A percentile compares a stretch with the other conserved stretches of the same genome.
phyloP scores from a whole-genome alignment of 108 stramenopile genomes.

The Pseudonitzschia pungens region DNA sequence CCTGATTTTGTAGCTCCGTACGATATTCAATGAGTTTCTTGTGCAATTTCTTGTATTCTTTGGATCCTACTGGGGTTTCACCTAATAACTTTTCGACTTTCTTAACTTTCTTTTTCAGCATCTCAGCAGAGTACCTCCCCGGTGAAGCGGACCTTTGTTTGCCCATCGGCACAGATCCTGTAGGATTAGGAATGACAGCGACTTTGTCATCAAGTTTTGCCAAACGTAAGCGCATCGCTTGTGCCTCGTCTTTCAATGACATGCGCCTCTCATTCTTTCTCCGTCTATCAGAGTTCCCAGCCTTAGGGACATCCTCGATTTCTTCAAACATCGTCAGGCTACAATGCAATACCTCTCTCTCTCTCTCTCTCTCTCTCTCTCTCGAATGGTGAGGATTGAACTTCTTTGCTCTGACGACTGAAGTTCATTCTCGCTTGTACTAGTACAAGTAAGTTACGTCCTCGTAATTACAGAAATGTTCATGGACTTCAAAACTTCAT shows the following conservation, averaged over 20 bases:
- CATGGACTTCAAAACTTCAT: too few relatives aligned
- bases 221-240: conserved; percentile 10
- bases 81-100: conserved; percentile 27
- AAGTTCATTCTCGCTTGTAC: too few relatives aligned
- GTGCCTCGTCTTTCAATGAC: conserved; percentile 10
- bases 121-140: neutral
- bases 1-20: neutral
- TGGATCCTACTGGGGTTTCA: neutral
- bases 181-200: too few relatives aligned
- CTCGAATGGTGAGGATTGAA: too few relatives aligned
- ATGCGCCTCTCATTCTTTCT: neutral
- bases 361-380: too few relatives aligned
- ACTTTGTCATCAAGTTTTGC: neutral
- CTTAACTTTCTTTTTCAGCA: conserved; percentile 33
- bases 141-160: neutral
- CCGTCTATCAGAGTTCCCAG: too few relatives aligned
- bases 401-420: too few relatives aligned
- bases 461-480: too few relatives aligned
- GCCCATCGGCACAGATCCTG: too few relatives aligned
- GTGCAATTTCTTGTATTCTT: conserved; percentile 29
- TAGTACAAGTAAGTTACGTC: too few relatives aligned
- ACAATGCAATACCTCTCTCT: too few relatives aligned
- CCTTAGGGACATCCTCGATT: neutral
- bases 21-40: conserved; percentile 20
- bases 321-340: neutral